phyloP scores from a whole-genome alignment of 768 basidiomycete species.

The Suillus subluteus region DNA sequence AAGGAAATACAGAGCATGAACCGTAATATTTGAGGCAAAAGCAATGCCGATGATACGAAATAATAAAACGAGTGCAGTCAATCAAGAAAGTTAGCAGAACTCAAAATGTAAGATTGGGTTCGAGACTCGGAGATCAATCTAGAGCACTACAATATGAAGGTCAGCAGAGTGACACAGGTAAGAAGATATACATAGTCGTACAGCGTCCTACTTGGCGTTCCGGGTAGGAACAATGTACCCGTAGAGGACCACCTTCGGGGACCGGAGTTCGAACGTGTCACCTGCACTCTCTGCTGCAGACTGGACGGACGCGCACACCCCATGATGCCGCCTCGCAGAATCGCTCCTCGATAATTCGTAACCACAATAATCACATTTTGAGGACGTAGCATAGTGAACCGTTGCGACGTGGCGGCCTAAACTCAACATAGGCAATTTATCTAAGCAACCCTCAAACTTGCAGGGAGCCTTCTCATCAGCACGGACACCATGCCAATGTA shows the following conservation, averaged over 20 bases:
- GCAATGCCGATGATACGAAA: no score
- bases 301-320: fast-evolving
- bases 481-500: background rate
- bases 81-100: no score
- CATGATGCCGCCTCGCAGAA: background rate
- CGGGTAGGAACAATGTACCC: background rate
- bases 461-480: fast-evolving
- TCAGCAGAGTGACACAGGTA: no score
- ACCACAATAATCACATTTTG: background rate
- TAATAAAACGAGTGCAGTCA: no score
- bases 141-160: no score
- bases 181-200: no score
- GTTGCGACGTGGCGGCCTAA: background rate
- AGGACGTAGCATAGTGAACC: background rate
- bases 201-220: background rate
- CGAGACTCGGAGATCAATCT: background rate
- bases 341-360: background rate
- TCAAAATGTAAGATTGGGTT: no score
- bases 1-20: no score
- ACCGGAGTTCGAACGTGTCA: background rate
- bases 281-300: background rate
- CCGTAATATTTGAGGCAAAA: no score
- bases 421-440: no score
- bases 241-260: background rate
- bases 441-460: background rate